Conservation (phyloP, 1,139 yeast genomes). For the Hanseniaspora uvarum region DNA sequence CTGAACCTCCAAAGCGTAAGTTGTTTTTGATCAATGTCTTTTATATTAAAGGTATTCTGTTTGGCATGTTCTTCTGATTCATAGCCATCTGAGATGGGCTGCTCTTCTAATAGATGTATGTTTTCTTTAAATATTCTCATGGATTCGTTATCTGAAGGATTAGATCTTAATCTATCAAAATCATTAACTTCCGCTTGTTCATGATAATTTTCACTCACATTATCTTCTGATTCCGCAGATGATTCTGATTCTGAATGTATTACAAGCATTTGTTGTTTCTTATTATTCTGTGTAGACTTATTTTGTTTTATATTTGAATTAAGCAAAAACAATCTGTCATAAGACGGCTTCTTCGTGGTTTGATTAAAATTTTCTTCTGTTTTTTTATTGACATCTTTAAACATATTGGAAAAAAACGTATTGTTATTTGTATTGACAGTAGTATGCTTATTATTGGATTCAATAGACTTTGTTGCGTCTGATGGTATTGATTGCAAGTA, state of each 20-base stretch:
- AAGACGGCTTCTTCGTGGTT: not conserved
- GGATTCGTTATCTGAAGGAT: conserved; percentile 9
- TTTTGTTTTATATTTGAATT: not conserved
- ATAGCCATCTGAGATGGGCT: conserved; percentile 23
- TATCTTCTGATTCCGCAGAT: conserved; percentile 16
- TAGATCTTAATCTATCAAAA: conserved; percentile 8
- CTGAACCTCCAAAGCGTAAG: conserved; percentile 94
- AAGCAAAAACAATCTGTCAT: not conserved
- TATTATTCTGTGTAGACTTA: not conserved
- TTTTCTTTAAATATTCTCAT: conserved; percentile 15
- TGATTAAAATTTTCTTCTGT: conserved; percentile 18
- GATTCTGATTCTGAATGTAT: conserved; percentile 13
- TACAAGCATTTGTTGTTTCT: not conserved
- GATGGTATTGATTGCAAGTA: not conserved
- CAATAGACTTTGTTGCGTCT: not conserved
- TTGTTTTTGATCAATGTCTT: conserved; percentile 47
- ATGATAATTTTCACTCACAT: not conserved
- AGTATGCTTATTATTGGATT: not conserved
- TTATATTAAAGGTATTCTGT: conserved; percentile 17
- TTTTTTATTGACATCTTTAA: conserved; percentile 1
- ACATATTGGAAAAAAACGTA: conserved; percentile 13
- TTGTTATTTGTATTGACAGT: conserved; percentile 5
- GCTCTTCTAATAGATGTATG: conserved; percentile 13
- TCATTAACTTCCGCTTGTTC: conserved; percentile 8
- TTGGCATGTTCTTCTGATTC: conserved; percentile 24